These are phyloP conservation scores for Xerocomellus dryophilus DNA, from an alignment of 768 basidiomycete species.

Conservation along the genomic window DNA sequence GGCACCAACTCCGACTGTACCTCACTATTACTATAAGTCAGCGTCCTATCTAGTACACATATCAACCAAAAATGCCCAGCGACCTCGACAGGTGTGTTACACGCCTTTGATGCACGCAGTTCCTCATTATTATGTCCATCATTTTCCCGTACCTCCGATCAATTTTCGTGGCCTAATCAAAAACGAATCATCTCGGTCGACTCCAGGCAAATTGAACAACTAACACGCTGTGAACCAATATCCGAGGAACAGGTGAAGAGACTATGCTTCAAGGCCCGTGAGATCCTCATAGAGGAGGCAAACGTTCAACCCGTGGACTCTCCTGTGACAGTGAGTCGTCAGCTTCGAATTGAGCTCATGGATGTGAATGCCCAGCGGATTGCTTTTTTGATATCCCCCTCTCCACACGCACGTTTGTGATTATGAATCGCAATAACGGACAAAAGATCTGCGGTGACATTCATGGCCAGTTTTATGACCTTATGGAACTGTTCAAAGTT, in stretches of 20 bases:
- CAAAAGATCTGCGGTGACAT: conserved; percentile 89
- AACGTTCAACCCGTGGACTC: conserved; percentile 96
- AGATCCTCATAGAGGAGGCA: conserved; percentile 95
- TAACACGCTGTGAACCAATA: conserved; percentile 91
- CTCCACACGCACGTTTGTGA: conserved; percentile 2
- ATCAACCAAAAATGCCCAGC: conserved; percentile 43
- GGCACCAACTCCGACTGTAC: conserved; percentile 21
- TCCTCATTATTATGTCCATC: conserved; percentile 22
- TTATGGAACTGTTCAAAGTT: conserved; percentile 92
- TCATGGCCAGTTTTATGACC: conserved; percentile 95
- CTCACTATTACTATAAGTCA: conserved; percentile 30
- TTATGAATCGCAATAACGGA: conserved; percentile 6
- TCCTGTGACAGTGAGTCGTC: conserved; percentile 78
- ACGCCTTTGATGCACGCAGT: conserved; percentile 30
- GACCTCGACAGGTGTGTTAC: conserved; percentile 54
- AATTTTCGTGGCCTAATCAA: conserved; percentile 16
- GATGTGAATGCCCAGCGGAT: conserved; percentile 1
- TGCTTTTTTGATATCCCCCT: neutral
- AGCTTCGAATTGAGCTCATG: neutral
- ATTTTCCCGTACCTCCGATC: conserved; percentile 26
- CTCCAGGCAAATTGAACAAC: conserved; percentile 88
- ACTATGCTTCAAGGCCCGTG: conserved; percentile 92
- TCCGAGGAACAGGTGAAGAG: conserved; percentile 95
- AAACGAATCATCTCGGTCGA: conserved; percentile 12
- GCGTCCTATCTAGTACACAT: conserved; percentile 25